A percentile compares a stretch with the other conserved stretches of the same genome.
Evolutionary conservation across 495 filamentous ascomycete genomes (phyloP).

Genomic region (Trichoderma erinaceum): DNA sequence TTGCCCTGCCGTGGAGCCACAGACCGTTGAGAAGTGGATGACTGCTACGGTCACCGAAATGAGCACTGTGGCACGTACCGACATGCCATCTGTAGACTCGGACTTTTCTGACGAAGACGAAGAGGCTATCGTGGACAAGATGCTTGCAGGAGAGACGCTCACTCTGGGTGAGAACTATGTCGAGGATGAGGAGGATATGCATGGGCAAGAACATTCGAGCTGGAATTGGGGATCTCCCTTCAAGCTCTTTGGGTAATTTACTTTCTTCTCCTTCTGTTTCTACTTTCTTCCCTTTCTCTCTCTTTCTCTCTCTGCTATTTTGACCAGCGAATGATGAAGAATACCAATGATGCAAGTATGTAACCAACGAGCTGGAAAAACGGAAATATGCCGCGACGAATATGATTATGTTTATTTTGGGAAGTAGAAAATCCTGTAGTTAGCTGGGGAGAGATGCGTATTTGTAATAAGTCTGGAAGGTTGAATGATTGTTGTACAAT

Average conservation of each 20-base stretch:
- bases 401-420: neutral
- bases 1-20: neutral
- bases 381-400: neutral
- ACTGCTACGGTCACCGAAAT: slow-evolving; percentile 5
- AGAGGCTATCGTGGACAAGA: neutral
- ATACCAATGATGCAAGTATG: slow-evolving; percentile 4
- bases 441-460: neutral
- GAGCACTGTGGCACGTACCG: neutral
- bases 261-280: neutral
- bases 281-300: neutral
- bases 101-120: neutral
- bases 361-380: neutral
- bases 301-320: neutral
- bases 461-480: neutral
- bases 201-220: slow-evolving; percentile 4
- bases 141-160: neutral
- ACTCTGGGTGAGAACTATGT: neutral
- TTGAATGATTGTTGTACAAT: neutral
- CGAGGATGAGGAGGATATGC: neutral
- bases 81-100: neutral
- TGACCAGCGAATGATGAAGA: neutral
- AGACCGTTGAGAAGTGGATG: slow-evolving; percentile 9
- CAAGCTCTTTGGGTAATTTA: neutral
- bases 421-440: neutral
- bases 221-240: neutral